Conservation (phyloP, 495 filamentous ascomycete genomes). For the Penicillium goetzii region DNA sequence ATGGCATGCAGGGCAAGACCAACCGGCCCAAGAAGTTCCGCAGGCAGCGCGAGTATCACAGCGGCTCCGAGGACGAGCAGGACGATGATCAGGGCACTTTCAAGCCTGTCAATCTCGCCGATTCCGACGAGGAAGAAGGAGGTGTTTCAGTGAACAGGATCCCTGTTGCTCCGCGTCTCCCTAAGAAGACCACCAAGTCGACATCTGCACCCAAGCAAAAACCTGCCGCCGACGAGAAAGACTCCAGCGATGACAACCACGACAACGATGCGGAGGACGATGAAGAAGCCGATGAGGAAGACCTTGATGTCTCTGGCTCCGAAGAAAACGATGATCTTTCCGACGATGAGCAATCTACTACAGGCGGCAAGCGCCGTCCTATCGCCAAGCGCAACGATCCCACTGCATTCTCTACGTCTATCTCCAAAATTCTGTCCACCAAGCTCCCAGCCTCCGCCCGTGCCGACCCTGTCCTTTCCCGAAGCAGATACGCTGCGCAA, state of each 20-base stretch:
- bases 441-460: conserved; percentile 82
- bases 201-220: conserved; percentile 24
- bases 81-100: conserved; percentile 54
- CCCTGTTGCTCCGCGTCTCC: conserved; percentile 6
- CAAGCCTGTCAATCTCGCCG: conserved; percentile 65
- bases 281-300: conserved; percentile 41
- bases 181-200: conserved; percentile 32
- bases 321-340: conserved; percentile 27
- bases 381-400: conserved; percentile 84
- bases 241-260: conserved; percentile 27
- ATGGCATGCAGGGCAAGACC: conserved; percentile 58
- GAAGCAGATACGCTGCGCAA: conserved; percentile 69
- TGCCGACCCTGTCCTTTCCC: conserved; percentile 84
- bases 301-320: conserved; percentile 36
- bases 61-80: conserved; percentile 63
- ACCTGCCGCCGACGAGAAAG: conserved; percentile 12
- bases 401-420: conserved; percentile 83
- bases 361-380: conserved; percentile 28
- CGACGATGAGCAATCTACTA: conserved; percentile 27
- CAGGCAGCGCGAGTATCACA: conserved; percentile 72
- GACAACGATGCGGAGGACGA: conserved; percentile 40
- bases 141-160: conserved; percentile 29
- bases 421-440: conserved; percentile 84
- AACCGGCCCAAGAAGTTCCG: conserved; percentile 69
- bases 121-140: conserved; percentile 64